Evolutionary conservation across 176 grass and related monocot genomes (phyloP).

Genomic region (Musa acuminata): DNA sequence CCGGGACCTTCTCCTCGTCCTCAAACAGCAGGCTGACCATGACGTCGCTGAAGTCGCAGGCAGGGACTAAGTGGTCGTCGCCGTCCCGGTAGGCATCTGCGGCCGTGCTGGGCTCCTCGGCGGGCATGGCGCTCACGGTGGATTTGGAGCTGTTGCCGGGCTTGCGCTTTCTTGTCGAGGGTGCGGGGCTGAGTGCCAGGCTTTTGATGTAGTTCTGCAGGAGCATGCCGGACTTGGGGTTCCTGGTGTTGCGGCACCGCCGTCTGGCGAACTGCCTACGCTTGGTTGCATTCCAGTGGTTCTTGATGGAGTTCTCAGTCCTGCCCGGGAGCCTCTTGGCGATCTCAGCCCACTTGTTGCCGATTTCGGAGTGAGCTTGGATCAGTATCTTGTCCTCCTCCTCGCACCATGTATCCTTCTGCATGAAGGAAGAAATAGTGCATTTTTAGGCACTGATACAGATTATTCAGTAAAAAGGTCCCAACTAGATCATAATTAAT

Average conservation of each 20-base stretch:
- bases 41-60: conserved; percentile 32
- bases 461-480: too few relatives aligned
- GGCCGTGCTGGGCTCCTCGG: too few relatives aligned
- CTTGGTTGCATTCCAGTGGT: conserved; percentile 95
- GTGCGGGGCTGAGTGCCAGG: conserved; percentile 36
- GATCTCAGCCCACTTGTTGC: conserved; percentile 99
- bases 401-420: conserved; percentile 92
- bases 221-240: conserved; percentile 40
- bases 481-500: too few relatives aligned
- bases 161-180: neutral
- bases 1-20: conserved; percentile 8
- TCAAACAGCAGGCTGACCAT: conserved; percentile 39
- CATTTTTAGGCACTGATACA: too few relatives aligned
- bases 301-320: conserved; percentile 94
- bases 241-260: conserved; percentile 38
- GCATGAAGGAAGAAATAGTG: conserved; percentile 5
- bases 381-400: conserved; percentile 89
- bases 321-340: conserved; percentile 73
- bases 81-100: too few relatives aligned
- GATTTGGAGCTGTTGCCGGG: neutral
- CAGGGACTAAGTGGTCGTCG: too few relatives aligned
- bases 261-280: conserved; percentile 53
- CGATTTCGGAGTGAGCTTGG: conserved; percentile 63
- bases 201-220: conserved; percentile 80
- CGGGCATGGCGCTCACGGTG: too few relatives aligned